Percentiles rank a stretch among this genome's conserved stretches.
These are phyloP conservation scores for Friedmanniomyces endolithicus DNA, from an alignment of 495 filamentous ascomycete genomes.

Conservation along the genomic window DNA sequence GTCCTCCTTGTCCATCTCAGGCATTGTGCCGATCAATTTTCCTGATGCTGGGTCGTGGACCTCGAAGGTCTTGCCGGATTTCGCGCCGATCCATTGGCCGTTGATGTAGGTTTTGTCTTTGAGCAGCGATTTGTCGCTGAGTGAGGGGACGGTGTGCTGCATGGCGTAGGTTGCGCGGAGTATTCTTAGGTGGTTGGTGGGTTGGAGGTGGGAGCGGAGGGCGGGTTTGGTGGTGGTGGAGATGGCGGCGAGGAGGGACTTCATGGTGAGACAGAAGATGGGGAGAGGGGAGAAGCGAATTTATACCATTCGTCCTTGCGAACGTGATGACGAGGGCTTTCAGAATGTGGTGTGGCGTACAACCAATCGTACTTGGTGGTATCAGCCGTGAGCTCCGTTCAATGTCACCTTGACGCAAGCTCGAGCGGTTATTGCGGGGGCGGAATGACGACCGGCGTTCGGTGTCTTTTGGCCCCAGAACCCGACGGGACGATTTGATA, in stretches of 20 bases:
- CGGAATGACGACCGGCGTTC: too few relatives aligned
- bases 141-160: slow-evolving; percentile 26
- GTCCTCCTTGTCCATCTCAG: slow-evolving; percentile 66
- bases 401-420: too few relatives aligned
- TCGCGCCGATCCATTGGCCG: slow-evolving; percentile 34
- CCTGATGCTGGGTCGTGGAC: slow-evolving; percentile 66
- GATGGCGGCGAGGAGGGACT: slow-evolving; percentile 15
- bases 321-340: too few relatives aligned
- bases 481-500: too few relatives aligned
- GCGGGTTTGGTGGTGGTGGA: slow-evolving; percentile 9
- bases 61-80: slow-evolving; percentile 36
- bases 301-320: neutral
- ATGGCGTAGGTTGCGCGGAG: slow-evolving; percentile 23
- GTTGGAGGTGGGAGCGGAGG: slow-evolving; percentile 24
- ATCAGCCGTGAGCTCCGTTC: too few relatives aligned
- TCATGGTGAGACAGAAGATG: slow-evolving; percentile 9
- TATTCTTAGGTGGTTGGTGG: slow-evolving; percentile 19
- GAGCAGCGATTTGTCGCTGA: slow-evolving; percentile 33
- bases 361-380: too few relatives aligned
- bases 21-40: slow-evolving; percentile 65
- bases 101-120: slow-evolving; percentile 32
- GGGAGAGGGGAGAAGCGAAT: neutral
- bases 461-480: too few relatives aligned
- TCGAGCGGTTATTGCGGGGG: too few relatives aligned
- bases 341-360: too few relatives aligned